These are phyloP conservation scores for Tilletia setariae DNA, from an alignment of 1,284 basidiomycete species.

Conservation along the genomic window DNA sequence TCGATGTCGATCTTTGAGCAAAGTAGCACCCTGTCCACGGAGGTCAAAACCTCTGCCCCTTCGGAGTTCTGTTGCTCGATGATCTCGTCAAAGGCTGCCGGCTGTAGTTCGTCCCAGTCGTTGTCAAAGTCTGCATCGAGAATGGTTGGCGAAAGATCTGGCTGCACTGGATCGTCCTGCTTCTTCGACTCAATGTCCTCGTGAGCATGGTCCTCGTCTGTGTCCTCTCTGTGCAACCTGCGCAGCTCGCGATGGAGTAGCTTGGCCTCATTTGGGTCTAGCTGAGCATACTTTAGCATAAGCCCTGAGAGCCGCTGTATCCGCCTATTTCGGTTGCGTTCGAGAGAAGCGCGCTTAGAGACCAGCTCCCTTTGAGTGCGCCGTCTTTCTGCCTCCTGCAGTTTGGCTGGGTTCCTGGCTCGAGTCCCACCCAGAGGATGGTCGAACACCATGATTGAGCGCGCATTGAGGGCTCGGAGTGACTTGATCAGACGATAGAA, in stretches of 20 bases:
- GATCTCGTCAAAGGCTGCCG: no score
- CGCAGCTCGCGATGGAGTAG: slow-evolving; percentile 7
- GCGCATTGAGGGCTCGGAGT: slow-evolving; percentile 54
- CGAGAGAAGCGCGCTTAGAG: slow-evolving; percentile 27
- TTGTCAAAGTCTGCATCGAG: no score
- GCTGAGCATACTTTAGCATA: neutral
- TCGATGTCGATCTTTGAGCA: no score
- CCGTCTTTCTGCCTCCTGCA: slow-evolving; percentile 16
- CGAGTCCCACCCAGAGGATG: slow-evolving; percentile 25
- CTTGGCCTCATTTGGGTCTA: neutral
- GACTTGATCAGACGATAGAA: slow-evolving; percentile 37
- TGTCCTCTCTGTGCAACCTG: neutral
- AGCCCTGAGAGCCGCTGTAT: neutral
- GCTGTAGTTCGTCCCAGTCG: no score
- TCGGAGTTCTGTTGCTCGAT: no score
- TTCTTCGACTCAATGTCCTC: no score
- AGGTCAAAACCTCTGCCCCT: no score
- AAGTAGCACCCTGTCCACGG: no score
- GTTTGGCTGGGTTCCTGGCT: slow-evolving; percentile 2
- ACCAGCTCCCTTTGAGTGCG: slow-evolving; percentile 33
- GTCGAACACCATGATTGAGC: slow-evolving; percentile 46
- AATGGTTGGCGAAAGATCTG: no score
- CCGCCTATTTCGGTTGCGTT: slow-evolving; percentile 22
- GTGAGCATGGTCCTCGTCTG: no score
- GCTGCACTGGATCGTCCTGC: no score